Evolutionary conservation across 1,284 basidiomycete genomes (phyloP).

Genomic region (Singerocomus rubriflavus): DNA sequence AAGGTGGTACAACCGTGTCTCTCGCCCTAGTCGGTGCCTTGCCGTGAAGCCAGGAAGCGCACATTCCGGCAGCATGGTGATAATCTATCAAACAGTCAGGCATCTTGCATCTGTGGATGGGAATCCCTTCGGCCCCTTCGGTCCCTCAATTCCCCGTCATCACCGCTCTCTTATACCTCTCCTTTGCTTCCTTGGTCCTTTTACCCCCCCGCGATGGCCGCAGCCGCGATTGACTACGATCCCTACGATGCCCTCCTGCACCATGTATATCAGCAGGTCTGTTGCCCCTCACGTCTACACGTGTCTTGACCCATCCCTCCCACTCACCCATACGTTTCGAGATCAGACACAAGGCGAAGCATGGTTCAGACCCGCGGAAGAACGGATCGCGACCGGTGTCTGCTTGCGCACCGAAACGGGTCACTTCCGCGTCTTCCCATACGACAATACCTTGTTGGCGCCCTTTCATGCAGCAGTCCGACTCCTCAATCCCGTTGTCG

Average conservation of each 20-base stretch:
- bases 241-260: conserved; percentile 37
- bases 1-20: too few relatives aligned
- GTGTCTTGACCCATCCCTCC: too few relatives aligned
- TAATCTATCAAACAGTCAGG: neutral
- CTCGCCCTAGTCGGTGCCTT: neutral
- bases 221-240: conserved; percentile 34
- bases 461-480: conserved; percentile 72
- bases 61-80: too few relatives aligned
- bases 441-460: conserved; percentile 63
- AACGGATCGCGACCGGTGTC: conserved; percentile 55
- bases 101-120: neutral
- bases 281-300: neutral
- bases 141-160: neutral
- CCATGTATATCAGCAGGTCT: conserved; percentile 36
- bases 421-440: conserved; percentile 69
- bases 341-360: conserved; percentile 54
- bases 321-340: conserved; percentile 20
- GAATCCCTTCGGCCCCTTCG: too few relatives aligned
- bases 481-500: conserved; percentile 75
- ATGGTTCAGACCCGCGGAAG: conserved; percentile 55
- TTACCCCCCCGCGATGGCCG: conserved; percentile 10
- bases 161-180: conserved; percentile 16
- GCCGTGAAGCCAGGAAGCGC: neutral
- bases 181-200: neutral
- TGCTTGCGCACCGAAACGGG: conserved; percentile 61